A percentile compares a stretch with the other conserved stretches of the same genome.
These are phyloP conservation scores for Alopecurus myosuroides DNA, from an alignment of 176 grass and related monocot genomes.

Conservation along the genomic window DNA sequence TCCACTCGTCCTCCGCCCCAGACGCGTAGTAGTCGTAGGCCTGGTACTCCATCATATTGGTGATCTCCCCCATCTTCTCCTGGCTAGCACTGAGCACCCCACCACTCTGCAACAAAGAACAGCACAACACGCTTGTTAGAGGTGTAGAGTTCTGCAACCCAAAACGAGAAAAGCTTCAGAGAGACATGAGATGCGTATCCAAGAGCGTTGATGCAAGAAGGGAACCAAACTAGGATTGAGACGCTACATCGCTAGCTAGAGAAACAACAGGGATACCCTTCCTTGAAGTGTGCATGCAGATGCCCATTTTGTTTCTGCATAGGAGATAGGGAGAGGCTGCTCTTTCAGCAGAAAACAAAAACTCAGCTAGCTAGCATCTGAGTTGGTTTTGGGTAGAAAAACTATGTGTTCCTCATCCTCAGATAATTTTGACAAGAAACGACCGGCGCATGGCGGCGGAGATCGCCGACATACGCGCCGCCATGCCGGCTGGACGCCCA, in stretches of 20 bases:
- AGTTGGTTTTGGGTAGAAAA: neutral
- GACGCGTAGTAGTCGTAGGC: conserved; percentile 78
- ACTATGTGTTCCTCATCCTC: neutral
- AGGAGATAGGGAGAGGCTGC: neutral
- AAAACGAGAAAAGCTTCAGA: neutral
- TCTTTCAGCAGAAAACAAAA: neutral
- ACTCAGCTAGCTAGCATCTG: neutral
- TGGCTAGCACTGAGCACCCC: neutral
- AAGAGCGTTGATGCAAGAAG: neutral
- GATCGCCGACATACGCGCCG: too few species aligned
- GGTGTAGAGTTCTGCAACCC: neutral
- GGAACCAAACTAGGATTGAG: neutral
- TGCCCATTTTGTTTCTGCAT: conserved; percentile 15
- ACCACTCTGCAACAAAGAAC: conserved; percentile 11
- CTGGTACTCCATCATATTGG: conserved; percentile 84
- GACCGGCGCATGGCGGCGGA: too few species aligned
- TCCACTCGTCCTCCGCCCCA: conserved; percentile 86
- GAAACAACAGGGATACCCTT: neutral
- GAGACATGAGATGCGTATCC: neutral
- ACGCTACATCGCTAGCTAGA: neutral
- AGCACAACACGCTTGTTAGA: neutral
- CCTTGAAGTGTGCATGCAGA: conserved; percentile 8
- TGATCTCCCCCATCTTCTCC: conserved; percentile 47
- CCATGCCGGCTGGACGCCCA: too few species aligned
- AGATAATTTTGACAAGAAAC: neutral